A percentile compares a stretch with the other conserved stretches of the same genome.
phyloP scores from a whole-genome alignment of 805 yeast genomes.

The Priceomyces medius region DNA sequence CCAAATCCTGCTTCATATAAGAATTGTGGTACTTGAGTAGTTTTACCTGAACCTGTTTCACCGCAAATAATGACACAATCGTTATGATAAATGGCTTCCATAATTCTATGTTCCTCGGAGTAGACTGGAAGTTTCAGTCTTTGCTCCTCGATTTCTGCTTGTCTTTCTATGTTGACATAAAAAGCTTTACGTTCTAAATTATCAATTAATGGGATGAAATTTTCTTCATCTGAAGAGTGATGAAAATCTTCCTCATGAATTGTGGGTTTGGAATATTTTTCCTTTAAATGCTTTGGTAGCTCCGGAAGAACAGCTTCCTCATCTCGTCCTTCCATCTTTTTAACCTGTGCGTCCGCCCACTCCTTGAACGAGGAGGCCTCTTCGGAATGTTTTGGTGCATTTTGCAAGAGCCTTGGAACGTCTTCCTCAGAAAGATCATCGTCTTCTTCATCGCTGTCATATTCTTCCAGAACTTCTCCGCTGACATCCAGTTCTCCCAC shows the following conservation, averaged over 20 bases:
- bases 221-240: conserved; percentile 65
- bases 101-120: conserved; percentile 84
- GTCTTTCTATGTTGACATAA: conserved; percentile 65
- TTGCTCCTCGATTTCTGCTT: conserved; percentile 61
- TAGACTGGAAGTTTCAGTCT: conserved; percentile 82
- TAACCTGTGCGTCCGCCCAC: conserved; percentile 82
- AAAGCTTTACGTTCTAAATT: conserved; percentile 56
- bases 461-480: conserved; percentile 28
- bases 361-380: conserved; percentile 61
- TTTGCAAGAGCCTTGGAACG: conserved; percentile 31
- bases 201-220: conserved; percentile 57
- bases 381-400: conserved; percentile 46
- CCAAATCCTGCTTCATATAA: conserved; percentile 93
- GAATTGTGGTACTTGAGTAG: conserved; percentile 97
- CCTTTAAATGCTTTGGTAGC: conserved; percentile 47
- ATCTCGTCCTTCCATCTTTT: conserved; percentile 60
- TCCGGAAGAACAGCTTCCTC: conserved; percentile 43
- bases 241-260: conserved; percentile 70
- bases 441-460: conserved; percentile 30
- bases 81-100: conserved; percentile 94
- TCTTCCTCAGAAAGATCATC: conserved; percentile 21
- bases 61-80: conserved; percentile 92
- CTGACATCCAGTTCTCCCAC: conserved; percentile 29
- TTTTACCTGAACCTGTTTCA: conserved; percentile 98
- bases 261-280: conserved; percentile 45